Conservation (phyloP, 306 rosid species). For the Notholithocarpus densiflorus region DNA sequence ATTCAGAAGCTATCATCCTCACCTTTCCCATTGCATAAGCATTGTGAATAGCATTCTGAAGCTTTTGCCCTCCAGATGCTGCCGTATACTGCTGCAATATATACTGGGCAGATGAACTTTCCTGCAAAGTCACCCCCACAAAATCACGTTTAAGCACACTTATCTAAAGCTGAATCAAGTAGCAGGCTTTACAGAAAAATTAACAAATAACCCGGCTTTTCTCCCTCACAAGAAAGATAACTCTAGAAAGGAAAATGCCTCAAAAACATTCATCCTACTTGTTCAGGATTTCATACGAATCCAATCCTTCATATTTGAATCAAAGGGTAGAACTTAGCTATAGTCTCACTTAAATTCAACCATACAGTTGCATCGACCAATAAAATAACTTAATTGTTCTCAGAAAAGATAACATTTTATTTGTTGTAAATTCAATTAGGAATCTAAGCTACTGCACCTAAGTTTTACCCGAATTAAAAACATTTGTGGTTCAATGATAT, state of each 20-base stretch:
- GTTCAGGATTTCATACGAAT: too few relatives aligned
- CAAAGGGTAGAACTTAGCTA: too few relatives aligned
- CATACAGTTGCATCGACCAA: too few relatives aligned
- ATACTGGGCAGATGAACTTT: constrained; percentile 94
- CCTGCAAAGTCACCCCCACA: constrained; percentile 52
- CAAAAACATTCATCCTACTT: neutral
- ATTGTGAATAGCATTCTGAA: constrained; percentile 72
- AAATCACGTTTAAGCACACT: neutral
- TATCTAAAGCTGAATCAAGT: neutral
- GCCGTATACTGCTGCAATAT: constrained; percentile 97
- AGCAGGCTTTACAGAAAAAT: constrained; percentile 13
- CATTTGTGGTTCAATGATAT: too few relatives aligned
- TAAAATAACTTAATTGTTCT: too few relatives aligned
- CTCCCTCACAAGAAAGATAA: neutral
- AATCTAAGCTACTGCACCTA: too few relatives aligned
- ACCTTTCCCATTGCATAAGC: constrained; percentile 99
- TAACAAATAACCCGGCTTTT: neutral
- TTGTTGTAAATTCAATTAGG: too few relatives aligned
- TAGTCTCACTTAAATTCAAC: too few relatives aligned
- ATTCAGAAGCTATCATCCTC: constrained; percentile 91
- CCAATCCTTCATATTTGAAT: too few relatives aligned
- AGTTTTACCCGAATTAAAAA: too few relatives aligned
- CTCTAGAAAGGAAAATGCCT: neutral
- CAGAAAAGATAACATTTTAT: too few relatives aligned
- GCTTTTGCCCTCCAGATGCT: constrained; percentile 90